Percentiles rank a stretch among this genome's conserved stretches.
Evolutionary conservation across 1,139 yeast species (phyloP).

Genomic region (Pneumocystis carinii): DNA sequence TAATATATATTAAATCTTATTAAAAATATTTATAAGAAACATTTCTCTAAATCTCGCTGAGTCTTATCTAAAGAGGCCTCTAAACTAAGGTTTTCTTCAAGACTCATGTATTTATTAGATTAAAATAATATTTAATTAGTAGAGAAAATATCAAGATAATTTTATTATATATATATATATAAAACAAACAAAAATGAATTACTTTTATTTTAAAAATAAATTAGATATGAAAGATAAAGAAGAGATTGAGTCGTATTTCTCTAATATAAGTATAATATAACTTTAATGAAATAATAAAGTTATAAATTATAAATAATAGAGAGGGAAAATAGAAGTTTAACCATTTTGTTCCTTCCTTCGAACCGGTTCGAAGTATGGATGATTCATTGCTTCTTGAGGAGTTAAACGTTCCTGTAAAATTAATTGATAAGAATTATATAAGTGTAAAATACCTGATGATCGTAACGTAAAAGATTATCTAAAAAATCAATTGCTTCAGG

Average conservation of each 20-base stretch:
- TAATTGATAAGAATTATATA: background rate
- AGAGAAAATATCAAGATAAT: no score
- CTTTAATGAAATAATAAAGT: no score
- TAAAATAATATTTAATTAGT: no score
- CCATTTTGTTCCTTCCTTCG: background rate
- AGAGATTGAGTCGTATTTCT: no score
- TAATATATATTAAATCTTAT: conserved; percentile 31
- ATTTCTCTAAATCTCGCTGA: background rate
- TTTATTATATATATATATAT: no score
- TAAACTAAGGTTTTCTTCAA: background rate
- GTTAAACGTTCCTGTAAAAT: conserved; percentile 51
- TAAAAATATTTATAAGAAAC: background rate
- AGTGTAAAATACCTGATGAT: conserved; percentile 43
- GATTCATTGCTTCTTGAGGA: conserved; percentile 88
- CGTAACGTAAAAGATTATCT: conserved; percentile 71
- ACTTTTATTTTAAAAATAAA: no score
- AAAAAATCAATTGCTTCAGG: conserved; percentile 67
- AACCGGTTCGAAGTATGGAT: conserved; percentile 39
- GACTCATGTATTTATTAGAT: no score
- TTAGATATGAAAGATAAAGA: no score
- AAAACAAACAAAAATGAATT: no score
- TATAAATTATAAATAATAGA: background rate
- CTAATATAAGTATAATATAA: no score
- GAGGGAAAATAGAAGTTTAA: background rate
- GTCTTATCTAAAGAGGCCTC: background rate